Evolutionary conservation across 768 basidiomycete genomes (phyloP).

Genomic region (Lepiota brunneoincarnata): DNA sequence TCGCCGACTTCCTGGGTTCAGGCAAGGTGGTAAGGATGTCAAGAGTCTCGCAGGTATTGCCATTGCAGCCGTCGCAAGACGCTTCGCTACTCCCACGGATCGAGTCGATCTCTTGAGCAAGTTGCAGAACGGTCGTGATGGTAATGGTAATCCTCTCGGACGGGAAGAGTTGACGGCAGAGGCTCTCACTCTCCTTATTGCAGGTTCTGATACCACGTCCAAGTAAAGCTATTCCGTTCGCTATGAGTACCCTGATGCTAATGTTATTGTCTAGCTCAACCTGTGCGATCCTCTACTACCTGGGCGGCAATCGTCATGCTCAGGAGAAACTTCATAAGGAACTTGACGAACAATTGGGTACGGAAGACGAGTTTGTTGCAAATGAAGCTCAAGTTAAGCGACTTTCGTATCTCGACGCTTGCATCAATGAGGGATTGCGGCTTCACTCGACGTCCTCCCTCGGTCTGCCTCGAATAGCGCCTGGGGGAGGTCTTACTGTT

Average conservation of each 20-base stretch:
- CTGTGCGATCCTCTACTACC: conserved; percentile 84
- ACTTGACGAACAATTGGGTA: conserved; percentile 58
- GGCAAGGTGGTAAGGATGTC: conserved; percentile 62
- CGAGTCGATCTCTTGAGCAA: conserved; percentile 80
- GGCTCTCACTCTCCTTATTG: conserved; percentile 81
- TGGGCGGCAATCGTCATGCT: conserved; percentile 62
- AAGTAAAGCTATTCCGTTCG: conserved; percentile 53
- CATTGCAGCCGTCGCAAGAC: conserved; percentile 75
- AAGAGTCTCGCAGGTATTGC: conserved; percentile 76
- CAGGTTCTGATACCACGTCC: conserved; percentile 90
- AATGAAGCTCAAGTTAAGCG: conserved; percentile 69
- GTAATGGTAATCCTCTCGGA: conserved; percentile 78
- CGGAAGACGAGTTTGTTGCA: conserved; percentile 57
- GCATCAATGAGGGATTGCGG: conserved; percentile 83
- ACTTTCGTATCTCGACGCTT: conserved; percentile 79
- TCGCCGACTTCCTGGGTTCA: conserved; percentile 73
- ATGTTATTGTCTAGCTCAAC: conserved; percentile 58
- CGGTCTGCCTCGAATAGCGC: conserved; percentile 79
- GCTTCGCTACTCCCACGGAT: conserved; percentile 67
- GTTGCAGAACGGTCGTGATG: conserved; percentile 75
- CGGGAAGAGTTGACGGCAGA: conserved; percentile 86
- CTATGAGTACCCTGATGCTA: neutral
- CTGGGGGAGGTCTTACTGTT: conserved; percentile 68
- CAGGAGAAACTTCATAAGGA: conserved; percentile 77
- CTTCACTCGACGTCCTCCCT: conserved; percentile 82